Evolutionary conservation across 345 rosid species (phyloP), one percentile per base, ranked within the genome.

Genomic region (Clausena lansium): DNA sequence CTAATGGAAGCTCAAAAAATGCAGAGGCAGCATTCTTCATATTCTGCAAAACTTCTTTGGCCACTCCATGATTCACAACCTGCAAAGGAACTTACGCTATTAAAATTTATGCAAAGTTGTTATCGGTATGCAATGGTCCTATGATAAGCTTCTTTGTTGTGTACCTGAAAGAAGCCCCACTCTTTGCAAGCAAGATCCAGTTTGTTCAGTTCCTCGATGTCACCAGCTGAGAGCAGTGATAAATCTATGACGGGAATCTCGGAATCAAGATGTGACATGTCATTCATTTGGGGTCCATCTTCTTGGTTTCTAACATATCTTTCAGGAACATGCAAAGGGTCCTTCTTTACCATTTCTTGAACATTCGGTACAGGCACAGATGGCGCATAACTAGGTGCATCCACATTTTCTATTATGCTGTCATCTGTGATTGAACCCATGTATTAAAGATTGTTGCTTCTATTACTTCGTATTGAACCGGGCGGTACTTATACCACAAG

Each of bases 111-210:
- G 71, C 73, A 27, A 69, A 14, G 45, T 30, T 74, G 68, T 1
- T 50, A 60, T 7, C 10, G 19, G 15, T 24, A 20, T 71, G 55
- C 35, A 59, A 59, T 24, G n/a, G 35, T 24, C 66, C 30, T 15
- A 24, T 11, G 9, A 13, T 62, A 15, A 70, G 28, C 19, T 60
- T 33, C 11, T 62, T 50, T 62, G 7, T 52, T 2, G 9, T n/a
- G 32, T 39, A 84, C 84, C 84, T 77, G 84, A 45, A 86, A 81
- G 75, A 86, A 79, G 24, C 81, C 86, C 85, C 83, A 77, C 4
- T 65, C 63, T 77, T 61, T 58, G 81, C 80, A 76, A 62, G 85
- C 85, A 58, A 38, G 20, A 38, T 79, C 83, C 2, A 86, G 63
- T 75, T 81, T 77, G 33, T 45, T 62, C 66, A 83, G 80, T 58